Base-by-base conservation (phyloP, 495 filamentous ascomycete genomes). In the Rostrohypoxylon terebratum region DNA sequence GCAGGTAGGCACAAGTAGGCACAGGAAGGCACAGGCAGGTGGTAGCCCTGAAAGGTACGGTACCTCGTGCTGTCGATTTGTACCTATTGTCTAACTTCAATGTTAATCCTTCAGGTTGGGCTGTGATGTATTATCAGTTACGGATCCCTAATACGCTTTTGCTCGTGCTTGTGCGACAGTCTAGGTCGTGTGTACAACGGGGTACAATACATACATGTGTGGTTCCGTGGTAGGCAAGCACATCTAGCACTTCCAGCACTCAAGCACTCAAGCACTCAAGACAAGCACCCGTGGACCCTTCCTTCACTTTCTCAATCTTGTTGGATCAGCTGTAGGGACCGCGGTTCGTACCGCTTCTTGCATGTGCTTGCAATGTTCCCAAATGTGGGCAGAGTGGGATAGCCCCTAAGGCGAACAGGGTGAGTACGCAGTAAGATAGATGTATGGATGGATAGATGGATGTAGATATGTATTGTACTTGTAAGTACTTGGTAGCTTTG, bases 51-150 rank as follows among this genome's bases (percentile, higher is more conserved):
- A 13, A 13, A 48, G 20, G 44, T 38, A 11, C 36, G 4, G 40
- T 44, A 44, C 40, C 40, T 44, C 40, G 40, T 44, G 40, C 40
- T 44, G 40, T 44, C 34, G 34, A 44, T 44, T 14, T 20, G 18
- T 18, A 6, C 16, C n/a, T 42, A 53, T 38, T 66, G 58, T 51
- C 8, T 60, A n/a, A n/a, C n/a, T n/a, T n/a, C n/a, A n/a, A n/a
- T n/a, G n/a, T n/a, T n/a, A n/a, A 28, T 9, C 23, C 54, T 18
- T 38, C 53, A 57, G 33, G 53, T 34, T 36, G 71, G 71, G 71
- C 61, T 73, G 66, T 69, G 23, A 73, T 66, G 71, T 73, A 58
- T 66, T 73, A 73, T 73, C 61, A 73, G 66, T 63, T 69, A 73
- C 62, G 62, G 71, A 66, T 69, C 66, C 59, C 25, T 53, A 68